These are phyloP conservation scores for Nematocida sp. DNA, from an alignment of 371 early-diverging fungal genomes.

Conservation along the genomic window DNA sequence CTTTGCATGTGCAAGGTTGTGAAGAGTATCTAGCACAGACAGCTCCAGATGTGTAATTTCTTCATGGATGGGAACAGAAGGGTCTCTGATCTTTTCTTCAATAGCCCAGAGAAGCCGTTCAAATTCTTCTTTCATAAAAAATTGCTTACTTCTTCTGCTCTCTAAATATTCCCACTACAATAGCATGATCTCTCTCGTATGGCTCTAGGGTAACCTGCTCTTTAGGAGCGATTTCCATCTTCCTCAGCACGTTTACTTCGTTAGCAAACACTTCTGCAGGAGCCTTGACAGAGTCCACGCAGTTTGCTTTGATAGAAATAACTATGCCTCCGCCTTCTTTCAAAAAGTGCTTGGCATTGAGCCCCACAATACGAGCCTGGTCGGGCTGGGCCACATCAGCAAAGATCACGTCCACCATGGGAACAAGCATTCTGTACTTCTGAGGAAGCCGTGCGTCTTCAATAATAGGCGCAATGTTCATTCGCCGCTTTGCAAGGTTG, in stretches of 20 bases:
- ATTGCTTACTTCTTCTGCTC: not conserved
- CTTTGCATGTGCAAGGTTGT: too few species aligned
- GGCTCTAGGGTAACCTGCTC: slow-evolving; percentile 99
- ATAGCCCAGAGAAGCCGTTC: slow-evolving; percentile 35
- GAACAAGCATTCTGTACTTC: slow-evolving; percentile 98
- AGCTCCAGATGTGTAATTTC: slow-evolving; percentile 29
- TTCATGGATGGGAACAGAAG: not conserved
- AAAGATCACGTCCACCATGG: slow-evolving; percentile 97
- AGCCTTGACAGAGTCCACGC: slow-evolving; percentile 96
- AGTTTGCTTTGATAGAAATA: slow-evolving; percentile 99
- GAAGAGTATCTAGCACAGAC: not conserved
- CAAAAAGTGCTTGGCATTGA: slow-evolving; percentile 96
- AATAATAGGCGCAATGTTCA: slow-evolving; percentile 98
- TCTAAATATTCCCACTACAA: slow-evolving; percentile 77
- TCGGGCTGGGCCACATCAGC: slow-evolving; percentile 99
- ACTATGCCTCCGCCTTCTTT: slow-evolving; percentile 93
- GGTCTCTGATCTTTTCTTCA: slow-evolving; percentile 42
- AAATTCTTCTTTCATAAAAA: slow-evolving; percentile 8
- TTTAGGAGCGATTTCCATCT: slow-evolving; percentile 92
- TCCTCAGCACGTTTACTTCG: slow-evolving; percentile 94
- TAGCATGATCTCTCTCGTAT: slow-evolving; percentile 98
- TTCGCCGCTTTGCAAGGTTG: slow-evolving; percentile 99
- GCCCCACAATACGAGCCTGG: slow-evolving; percentile 96
- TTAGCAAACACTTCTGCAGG: slow-evolving; percentile 96
- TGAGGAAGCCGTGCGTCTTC: slow-evolving; percentile 99